Base-by-base conservation (phyloP, 2,329 filamentous ascomycete genomes). In the Pseudogymnoascus sp. region DNA sequence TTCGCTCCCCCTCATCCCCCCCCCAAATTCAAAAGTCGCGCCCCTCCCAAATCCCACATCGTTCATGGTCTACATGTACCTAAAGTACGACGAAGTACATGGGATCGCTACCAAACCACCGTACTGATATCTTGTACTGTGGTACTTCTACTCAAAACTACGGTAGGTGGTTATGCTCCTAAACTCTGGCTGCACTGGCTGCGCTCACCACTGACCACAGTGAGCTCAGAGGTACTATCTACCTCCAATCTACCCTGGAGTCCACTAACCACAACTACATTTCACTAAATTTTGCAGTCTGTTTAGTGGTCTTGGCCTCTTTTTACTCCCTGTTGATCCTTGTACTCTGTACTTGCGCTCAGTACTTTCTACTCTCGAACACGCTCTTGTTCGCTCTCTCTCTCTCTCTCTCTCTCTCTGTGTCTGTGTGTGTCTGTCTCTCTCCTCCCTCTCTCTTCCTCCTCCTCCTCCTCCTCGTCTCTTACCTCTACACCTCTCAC, bases 111-210 rank as follows among this genome's bases (percentile, higher is more conserved):
- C 62, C n/a, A 61, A 38, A 68, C 65, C 64, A 21, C 23, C 63
- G 31, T 70, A 37, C 65, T 66, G 16, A 64, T 65, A 7, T 62
- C 66, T 42, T 66, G 66, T 14, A 69, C 67, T 4, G 31, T 64
- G 12, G 63, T 68, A 21, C 64, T 72, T 38, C 42, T 62, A 18
- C 3, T 21, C 38, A 7, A 7, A 5, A 4, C 16, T 42, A 21
- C 38, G 16, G 38, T 42, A 42, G 16, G 38, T 21, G 37, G n/a
- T 16, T 12, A 5, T 33, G 8, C 37, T 21, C 8, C 38, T 42
- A 42, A 42, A 38, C 31, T n/a, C n/a, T 31, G 28, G 14, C 25
- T 28, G 25, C 25, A 40, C 42, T 25, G 5, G 44, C 44, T 50
- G 44, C 21, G 14, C 44, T 50, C 21, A 50, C 21, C 44, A 50